Percentiles rank a stretch among this genome's conserved stretches.
Conservation (phyloP, 345 rosid species). For the Salix caprea region DNA sequence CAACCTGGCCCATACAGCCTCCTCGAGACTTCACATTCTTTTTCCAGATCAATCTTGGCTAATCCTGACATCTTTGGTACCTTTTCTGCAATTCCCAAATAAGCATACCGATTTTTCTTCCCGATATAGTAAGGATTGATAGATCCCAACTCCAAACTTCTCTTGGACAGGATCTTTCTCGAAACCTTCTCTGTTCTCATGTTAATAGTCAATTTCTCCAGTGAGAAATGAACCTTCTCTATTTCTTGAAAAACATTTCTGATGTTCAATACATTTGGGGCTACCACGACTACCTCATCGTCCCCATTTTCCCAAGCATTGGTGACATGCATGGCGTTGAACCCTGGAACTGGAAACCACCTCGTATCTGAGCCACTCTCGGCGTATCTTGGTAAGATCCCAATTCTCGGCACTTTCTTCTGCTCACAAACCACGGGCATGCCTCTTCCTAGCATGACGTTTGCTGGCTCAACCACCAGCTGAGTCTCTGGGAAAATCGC, state of each 20-base stretch:
- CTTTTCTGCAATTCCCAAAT: conserved; percentile 4
- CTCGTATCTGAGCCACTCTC: conserved; percentile 6
- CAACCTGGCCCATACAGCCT: conserved; percentile 19
- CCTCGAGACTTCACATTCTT: conserved; percentile 11
- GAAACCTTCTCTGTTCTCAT: neutral
- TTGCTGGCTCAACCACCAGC: neutral
- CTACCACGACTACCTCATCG: conserved; percentile 17
- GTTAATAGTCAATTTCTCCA: conserved; percentile 24
- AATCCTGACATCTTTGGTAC: conserved; percentile 17
- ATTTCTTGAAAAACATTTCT: neutral
- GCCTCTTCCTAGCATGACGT: conserved; percentile 9
- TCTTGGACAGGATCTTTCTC: conserved; percentile 3
- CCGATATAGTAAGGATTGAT: conserved; percentile 16
- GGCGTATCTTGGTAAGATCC: conserved; percentile 16
- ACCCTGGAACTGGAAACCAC: conserved; percentile 16
- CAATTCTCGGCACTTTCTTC: conserved; percentile 14
- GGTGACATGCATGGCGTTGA: conserved; percentile 12
- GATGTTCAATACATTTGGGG: conserved; percentile 1
- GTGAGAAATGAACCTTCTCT: conserved; percentile 2
- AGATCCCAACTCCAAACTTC: conserved; percentile 19
- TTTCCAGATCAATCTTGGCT: conserved; percentile 25
- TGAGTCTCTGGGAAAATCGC: neutral
- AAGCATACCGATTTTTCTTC: conserved; percentile 10
- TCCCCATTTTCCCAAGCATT: neutral
- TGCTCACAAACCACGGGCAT: conserved; percentile 5